Evolutionary conservation across 768 basidiomycete genomes (phyloP).

Genomic region (Dioszegia crocea): DNA sequence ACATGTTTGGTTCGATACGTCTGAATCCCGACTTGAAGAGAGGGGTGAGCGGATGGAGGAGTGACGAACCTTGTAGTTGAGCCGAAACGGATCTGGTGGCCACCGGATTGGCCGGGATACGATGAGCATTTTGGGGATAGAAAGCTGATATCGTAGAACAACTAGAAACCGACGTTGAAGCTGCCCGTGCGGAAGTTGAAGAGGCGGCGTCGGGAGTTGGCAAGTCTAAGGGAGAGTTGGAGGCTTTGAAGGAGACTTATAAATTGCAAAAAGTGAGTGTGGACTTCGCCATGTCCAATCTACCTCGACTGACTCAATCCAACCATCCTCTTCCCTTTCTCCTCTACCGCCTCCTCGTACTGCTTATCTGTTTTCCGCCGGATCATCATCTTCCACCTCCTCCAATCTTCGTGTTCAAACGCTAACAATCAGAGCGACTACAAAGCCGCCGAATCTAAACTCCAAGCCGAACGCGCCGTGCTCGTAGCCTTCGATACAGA

Average conservation of each 20-base stretch:
- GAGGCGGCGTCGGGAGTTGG: constrained; percentile 56
- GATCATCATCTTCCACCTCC: no score
- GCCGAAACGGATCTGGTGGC: no score
- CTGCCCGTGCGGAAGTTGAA: constrained; percentile 53
- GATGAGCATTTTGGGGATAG: not conserved
- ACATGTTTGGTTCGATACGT: not conserved
- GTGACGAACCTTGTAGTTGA: no score
- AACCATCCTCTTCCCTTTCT: no score
- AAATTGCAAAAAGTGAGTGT: constrained; percentile 33
- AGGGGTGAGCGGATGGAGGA: no score
- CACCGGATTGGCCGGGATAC: no score
- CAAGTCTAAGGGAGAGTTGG: constrained; percentile 62
- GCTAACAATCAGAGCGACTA: constrained; percentile 55
- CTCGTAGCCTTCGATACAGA: constrained; percentile 84
- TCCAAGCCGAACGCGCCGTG: constrained; percentile 80
- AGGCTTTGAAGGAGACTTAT: constrained; percentile 54
- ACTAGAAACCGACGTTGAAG: constrained; percentile 67
- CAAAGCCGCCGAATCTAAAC: constrained; percentile 63
- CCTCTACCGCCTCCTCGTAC: no score
- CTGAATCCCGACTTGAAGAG: not conserved
- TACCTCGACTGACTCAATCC: no score
- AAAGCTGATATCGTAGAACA: constrained; percentile 61
- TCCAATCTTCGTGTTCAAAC: no score
- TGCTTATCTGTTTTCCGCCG: no score
- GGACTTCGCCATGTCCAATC: no score